phyloP scores from a whole-genome alignment of 2,329 filamentous ascomycete species.

The Colletotrichum sp. region DNA sequence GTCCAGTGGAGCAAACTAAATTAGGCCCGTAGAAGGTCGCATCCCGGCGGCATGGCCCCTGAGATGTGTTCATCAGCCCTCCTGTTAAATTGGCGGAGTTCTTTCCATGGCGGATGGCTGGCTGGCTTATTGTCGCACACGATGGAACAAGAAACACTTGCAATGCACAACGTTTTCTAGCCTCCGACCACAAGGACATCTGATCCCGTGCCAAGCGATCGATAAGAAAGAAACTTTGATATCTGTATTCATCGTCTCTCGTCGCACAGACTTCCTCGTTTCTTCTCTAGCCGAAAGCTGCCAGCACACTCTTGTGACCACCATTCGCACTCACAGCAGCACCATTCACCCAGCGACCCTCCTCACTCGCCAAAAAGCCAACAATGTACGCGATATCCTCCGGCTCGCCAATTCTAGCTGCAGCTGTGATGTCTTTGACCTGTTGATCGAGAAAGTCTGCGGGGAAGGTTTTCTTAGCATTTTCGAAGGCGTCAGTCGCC shows the following conservation, averaged over 20 bases:
- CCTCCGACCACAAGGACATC: not conserved
- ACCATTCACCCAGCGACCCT: conserved; percentile 8
- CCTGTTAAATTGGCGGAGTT: not conserved
- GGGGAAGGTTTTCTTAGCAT: not conserved
- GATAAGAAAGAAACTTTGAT: not conserved
- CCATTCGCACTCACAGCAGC: conserved; percentile 6
- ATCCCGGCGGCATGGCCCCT: not conserved
- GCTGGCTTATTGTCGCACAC: not conserved
- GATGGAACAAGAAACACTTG: not conserved
- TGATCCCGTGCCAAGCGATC: not conserved
- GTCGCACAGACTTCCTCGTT: not conserved
- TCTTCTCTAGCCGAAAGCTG: not conserved
- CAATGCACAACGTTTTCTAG: not conserved
- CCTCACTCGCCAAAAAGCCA: conserved; percentile 9
- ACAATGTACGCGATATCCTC: conserved; percentile 8
- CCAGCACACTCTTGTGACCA: not conserved
- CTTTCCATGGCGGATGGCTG: not conserved
- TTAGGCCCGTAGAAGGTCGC: not conserved
- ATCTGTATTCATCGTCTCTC: not conserved
- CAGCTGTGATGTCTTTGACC: not conserved
- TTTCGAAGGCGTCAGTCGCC: conserved; percentile 15
- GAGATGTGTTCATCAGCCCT: not conserved
- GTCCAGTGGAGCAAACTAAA: not conserved
- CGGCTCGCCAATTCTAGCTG: not conserved
- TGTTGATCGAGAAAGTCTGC: not conserved